A percentile compares a stretch with the other conserved stretches of the same genome.
Conservation (phyloP, 352 stramenopile genomes). For the Peronospora destructor region DNA sequence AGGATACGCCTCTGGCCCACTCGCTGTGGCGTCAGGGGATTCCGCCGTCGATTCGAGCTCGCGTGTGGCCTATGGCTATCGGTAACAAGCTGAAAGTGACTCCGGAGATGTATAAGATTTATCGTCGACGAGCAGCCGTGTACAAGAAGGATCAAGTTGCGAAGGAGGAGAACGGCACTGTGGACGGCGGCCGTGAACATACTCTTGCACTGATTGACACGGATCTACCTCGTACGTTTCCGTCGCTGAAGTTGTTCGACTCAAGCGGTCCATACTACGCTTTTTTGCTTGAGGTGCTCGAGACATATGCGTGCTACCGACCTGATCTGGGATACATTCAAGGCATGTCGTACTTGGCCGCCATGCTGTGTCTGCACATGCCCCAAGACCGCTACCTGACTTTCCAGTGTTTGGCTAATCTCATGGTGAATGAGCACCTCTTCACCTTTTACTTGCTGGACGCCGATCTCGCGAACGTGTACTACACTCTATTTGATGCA, state of each 20-base stretch:
- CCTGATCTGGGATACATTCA: conserved; percentile 87
- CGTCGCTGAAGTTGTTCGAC: conserved; percentile 73
- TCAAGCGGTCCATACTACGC: conserved; percentile 67
- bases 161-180: conserved; percentile 25
- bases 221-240: conserved; percentile 82
- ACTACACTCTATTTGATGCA: conserved; percentile 77
- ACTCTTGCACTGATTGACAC: conserved; percentile 81
- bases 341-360: conserved; percentile 85
- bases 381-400: conserved; percentile 67
- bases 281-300: conserved; percentile 72
- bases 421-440: conserved; percentile 84
- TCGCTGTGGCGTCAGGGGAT: conserved; percentile 79
- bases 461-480: conserved; percentile 64
- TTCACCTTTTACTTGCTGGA: conserved; percentile 87
- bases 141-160: conserved; percentile 47
- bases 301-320: conserved; percentile 82
- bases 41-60: conserved; percentile 68
- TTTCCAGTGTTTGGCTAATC: conserved; percentile 83
- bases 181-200: conserved; percentile 56
- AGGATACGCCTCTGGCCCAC: conserved; percentile 65
- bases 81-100: conserved; percentile 84
- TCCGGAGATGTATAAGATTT: conserved; percentile 83
- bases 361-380: conserved; percentile 83
- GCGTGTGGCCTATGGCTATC: conserved; percentile 80
- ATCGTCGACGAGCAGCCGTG: conserved; percentile 46